Percentiles rank a stretch among this genome's conserved stretches.
Conservation (phyloP, 805 yeast species). For the Suhomyces tanzawaensis region DNA sequence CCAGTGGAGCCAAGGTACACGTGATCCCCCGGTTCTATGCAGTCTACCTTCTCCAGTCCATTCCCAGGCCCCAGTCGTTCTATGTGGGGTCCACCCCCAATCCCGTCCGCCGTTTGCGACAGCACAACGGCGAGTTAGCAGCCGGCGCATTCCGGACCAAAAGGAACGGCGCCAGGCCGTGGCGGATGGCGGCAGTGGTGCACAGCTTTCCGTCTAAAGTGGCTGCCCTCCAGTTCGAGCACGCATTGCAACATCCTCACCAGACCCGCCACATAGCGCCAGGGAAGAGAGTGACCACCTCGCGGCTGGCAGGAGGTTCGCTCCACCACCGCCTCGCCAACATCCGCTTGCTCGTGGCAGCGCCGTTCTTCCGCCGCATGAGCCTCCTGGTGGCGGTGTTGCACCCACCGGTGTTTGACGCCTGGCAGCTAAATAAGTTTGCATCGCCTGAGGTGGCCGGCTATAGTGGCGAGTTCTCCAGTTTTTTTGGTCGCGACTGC, state of each 20-base stretch:
- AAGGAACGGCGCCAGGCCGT: slow-evolving; percentile 58
- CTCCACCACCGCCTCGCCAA: slow-evolving; percentile 49
- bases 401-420: slow-evolving; percentile 9
- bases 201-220: slow-evolving; percentile 71
- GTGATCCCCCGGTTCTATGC: slow-evolving; percentile 51
- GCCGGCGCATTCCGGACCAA: slow-evolving; percentile 76
- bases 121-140: slow-evolving; percentile 70
- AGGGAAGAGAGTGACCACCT: slow-evolving; percentile 36
- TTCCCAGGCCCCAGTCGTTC: slow-evolving; percentile 54
- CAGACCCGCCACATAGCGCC: slow-evolving; percentile 57
- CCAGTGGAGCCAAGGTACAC: slow-evolving; percentile 2
- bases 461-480: too few relatives aligned
- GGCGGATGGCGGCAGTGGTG: slow-evolving; percentile 65
- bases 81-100: slow-evolving; percentile 84
- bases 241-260: slow-evolving; percentile 77
- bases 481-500: too few relatives aligned
- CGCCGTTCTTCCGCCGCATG: slow-evolving; percentile 45
- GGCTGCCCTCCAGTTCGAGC: slow-evolving; percentile 74
- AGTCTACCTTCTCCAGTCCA: slow-evolving; percentile 66
- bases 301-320: slow-evolving; percentile 37
- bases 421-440: too few relatives aligned
- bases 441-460: too few relatives aligned
- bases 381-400: slow-evolving; percentile 49
- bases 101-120: slow-evolving; percentile 63
- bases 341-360: slow-evolving; percentile 41